Evolutionary conservation across 2,329 filamentous ascomycete species (phyloP).

Genomic region (Pseudogymnoascus sp.): DNA sequence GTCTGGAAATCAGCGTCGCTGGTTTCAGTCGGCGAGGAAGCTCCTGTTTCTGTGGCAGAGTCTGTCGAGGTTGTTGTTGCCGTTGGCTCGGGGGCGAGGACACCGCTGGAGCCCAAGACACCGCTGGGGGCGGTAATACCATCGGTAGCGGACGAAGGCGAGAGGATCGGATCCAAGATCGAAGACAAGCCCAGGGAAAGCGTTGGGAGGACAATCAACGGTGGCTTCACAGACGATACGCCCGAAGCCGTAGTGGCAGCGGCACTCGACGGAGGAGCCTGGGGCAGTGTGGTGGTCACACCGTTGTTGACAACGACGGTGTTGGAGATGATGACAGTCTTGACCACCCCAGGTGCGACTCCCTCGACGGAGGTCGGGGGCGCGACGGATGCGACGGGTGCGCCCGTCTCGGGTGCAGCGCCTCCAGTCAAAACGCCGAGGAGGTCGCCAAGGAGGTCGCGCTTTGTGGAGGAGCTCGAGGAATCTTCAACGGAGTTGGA

Average conservation of each 20-base stretch:
- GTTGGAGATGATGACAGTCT: conserved; percentile 10
- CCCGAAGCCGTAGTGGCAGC: not conserved
- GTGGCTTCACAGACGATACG: not conserved
- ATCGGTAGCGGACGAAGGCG: conserved; percentile 9
- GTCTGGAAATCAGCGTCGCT: conserved; percentile 19
- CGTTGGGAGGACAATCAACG: not conserved
- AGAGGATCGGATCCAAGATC: not conserved
- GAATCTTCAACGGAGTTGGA: not conserved
- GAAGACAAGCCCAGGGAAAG: not conserved
- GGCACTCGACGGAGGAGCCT: not conserved
- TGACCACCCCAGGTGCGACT: not conserved
- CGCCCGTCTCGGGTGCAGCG: conserved; percentile 21
- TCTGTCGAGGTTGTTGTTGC: conserved; percentile 10
- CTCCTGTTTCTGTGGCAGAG: conserved; percentile 15
- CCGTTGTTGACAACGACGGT: conserved; percentile 5
- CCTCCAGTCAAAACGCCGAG: conserved; percentile 6
- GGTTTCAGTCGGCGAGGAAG: conserved; percentile 14
- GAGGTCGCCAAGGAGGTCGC: not conserved
- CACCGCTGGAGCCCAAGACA: not conserved
- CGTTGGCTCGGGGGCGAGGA: not conserved
- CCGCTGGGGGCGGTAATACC: conserved; percentile 12
- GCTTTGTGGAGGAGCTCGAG: conserved; percentile 9
- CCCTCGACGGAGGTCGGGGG: not conserved
- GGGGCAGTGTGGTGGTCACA: not conserved
- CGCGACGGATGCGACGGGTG: conserved; percentile 4